Percentiles rank a stretch among this genome's conserved stretches.
Evolutionary conservation across 345 rosid genomes (phyloP).

Genomic region (Leavenworthia alabamica): DNA sequence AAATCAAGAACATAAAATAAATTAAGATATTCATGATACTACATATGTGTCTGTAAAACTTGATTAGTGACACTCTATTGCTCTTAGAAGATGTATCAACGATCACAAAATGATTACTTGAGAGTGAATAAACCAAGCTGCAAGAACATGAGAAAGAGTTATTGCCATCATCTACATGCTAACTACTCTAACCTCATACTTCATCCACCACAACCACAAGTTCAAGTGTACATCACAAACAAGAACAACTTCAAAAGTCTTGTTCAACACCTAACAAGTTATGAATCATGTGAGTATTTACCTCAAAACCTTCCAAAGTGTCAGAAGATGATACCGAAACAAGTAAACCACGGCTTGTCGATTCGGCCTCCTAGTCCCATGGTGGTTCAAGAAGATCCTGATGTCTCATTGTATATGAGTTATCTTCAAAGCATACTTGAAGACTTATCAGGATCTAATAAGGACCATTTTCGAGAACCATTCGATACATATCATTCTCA

Average conservation of each 20-base stretch:
- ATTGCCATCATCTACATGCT: conserved; percentile 48
- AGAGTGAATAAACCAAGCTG: conserved; percentile 7
- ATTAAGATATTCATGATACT: not conserved
- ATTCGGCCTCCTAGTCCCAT: conserved; percentile 26
- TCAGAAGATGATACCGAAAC: not conserved
- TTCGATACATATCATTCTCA: conserved; percentile 17
- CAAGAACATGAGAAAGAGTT: conserved; percentile 32
- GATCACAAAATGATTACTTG: conserved; percentile 8
- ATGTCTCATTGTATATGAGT: conserved; percentile 59
- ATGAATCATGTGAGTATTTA: conserved; percentile 48
- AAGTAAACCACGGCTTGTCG: conserved; percentile 37
- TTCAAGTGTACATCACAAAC: conserved; percentile 65
- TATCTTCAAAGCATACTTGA: conserved; percentile 50
- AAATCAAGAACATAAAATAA: conserved; percentile 1
- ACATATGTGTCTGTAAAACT: not conserved
- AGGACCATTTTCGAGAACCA: conserved; percentile 34
- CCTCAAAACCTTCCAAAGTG: conserved; percentile 58
- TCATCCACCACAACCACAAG: conserved; percentile 49
- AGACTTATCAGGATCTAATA: conserved; percentile 41
- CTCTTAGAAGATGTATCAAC: conserved; percentile 11
- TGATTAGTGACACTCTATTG: not conserved
- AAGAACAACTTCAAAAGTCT: conserved; percentile 70
- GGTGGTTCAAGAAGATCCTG: conserved; percentile 41
- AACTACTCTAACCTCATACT: conserved; percentile 35
- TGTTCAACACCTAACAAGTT: conserved; percentile 83